Percentiles rank a stretch among this genome's conserved stretches.
Conservation (phyloP, 164 flowering plant genomes). For the Magnolia kwangsiensis region DNA sequence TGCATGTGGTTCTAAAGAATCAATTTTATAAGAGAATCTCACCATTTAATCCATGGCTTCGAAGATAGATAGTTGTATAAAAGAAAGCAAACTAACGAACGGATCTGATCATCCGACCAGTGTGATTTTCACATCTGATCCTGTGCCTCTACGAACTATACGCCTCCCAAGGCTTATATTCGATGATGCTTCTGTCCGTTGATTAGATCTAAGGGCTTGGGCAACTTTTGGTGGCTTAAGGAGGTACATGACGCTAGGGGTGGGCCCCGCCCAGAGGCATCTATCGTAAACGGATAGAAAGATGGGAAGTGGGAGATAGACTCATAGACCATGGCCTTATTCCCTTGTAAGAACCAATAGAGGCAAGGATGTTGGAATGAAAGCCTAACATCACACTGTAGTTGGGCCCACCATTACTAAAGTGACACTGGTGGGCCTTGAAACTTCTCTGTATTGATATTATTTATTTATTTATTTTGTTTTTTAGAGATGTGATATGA, state of each 20-base stretch:
- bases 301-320: neutral
- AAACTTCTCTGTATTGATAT: no score
- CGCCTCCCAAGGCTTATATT: no score
- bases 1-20: no score
- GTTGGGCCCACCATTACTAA: neutral
- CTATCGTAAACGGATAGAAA: neutral
- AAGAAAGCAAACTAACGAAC: no score
- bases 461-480: no score
- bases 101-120: no score
- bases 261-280: neutral
- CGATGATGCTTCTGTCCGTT: neutral
- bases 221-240: conserved; percentile 11
- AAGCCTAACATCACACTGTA: neutral
- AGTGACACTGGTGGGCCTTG: neutral
- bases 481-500: no score
- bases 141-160: no score
- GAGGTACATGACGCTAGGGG: neutral
- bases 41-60: neutral
- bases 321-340: neutral
- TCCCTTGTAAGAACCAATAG: neutral
- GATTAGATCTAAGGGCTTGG: neutral
- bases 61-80: neutral
- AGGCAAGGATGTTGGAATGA: neutral
- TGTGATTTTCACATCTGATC: no score
- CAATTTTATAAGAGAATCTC: no score